Evolutionary conservation across 371 early-diverging fungal genomes (phyloP).

Genomic region (Mortierella sp.): DNA sequence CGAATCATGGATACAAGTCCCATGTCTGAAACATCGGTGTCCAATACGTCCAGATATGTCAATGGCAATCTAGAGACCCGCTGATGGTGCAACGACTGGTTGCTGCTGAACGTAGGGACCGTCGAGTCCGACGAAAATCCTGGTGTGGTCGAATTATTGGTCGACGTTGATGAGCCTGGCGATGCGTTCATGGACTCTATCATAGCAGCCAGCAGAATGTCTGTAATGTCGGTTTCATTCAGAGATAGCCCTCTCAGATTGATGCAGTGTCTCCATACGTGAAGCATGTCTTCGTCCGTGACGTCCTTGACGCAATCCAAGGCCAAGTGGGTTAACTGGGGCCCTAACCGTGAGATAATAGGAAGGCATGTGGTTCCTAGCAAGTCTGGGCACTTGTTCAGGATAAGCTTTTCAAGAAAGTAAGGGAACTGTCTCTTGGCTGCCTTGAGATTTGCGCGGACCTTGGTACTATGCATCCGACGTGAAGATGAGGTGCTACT

Average conservation of each 20-base stretch:
- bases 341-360: conserved; percentile 16
- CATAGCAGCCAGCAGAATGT: too few species aligned
- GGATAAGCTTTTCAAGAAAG: conserved; percentile 16
- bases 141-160: too few species aligned
- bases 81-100: too few species aligned
- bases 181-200: too few species aligned
- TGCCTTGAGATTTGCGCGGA: conserved; percentile 32
- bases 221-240: conserved; percentile 21
- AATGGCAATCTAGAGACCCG: too few species aligned
- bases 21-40: too few species aligned
- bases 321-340: conserved; percentile 17
- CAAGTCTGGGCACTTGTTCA: conserved; percentile 21
- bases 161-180: too few species aligned
- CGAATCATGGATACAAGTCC: conserved; percentile 16
- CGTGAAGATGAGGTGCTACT: conserved; percentile 11
- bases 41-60: too few species aligned
- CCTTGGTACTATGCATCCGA: conserved; percentile 21
- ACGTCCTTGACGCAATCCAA: conserved; percentile 19
- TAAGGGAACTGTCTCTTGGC: conserved; percentile 26
- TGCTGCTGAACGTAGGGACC: too few species aligned
- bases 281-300: conserved; percentile 5
- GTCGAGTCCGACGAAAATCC: too few species aligned
- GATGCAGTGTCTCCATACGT: conserved; percentile 12
- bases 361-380: conserved; percentile 6
- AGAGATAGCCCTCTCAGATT: conserved; percentile 9